These are phyloP conservation scores for Penicillium atrosanguineum DNA, from an alignment of 495 filamentous ascomycete species.

Conservation along the genomic window DNA sequence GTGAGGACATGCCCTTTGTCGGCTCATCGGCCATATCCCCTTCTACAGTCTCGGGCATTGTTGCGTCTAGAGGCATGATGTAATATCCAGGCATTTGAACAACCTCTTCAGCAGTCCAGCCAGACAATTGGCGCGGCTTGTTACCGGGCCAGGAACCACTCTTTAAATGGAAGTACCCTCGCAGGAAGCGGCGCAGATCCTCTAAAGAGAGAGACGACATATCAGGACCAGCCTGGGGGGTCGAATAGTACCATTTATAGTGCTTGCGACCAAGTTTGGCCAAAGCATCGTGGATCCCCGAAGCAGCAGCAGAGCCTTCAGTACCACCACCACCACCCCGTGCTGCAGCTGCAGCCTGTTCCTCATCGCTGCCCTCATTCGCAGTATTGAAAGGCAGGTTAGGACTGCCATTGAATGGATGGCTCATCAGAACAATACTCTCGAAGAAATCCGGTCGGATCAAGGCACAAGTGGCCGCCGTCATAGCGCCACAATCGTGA, in stretches of 20 bases:
- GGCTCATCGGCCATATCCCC: conserved; percentile 53
- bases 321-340: conserved; percentile 16
- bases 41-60: conserved; percentile 57
- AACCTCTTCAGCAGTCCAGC: conserved; percentile 55
- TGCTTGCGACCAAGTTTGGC: conserved; percentile 56
- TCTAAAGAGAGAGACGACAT: conserved; percentile 51
- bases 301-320: conserved; percentile 29
- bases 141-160: conserved; percentile 59
- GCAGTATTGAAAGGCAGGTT: conserved; percentile 51
- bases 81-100: conserved; percentile 64
- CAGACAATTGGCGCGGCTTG: conserved; percentile 47
- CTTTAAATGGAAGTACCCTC: conserved; percentile 69
- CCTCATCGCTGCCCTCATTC: conserved; percentile 19
- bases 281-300: conserved; percentile 51
- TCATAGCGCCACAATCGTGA: conserved; percentile 65
- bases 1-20: conserved; percentile 17
- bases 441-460: conserved; percentile 64
- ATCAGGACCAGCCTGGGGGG: conserved; percentile 50
- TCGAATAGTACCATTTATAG: conserved; percentile 71
- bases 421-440: conserved; percentile 51
- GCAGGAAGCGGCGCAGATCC: conserved; percentile 56
- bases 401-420: conserved; percentile 54
- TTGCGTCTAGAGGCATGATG: conserved; percentile 57
- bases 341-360: conserved; percentile 12
- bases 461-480: conserved; percentile 57